phyloP scores from a whole-genome alignment of 169 alveolate genomes.

The Neospora caninum region DNA sequence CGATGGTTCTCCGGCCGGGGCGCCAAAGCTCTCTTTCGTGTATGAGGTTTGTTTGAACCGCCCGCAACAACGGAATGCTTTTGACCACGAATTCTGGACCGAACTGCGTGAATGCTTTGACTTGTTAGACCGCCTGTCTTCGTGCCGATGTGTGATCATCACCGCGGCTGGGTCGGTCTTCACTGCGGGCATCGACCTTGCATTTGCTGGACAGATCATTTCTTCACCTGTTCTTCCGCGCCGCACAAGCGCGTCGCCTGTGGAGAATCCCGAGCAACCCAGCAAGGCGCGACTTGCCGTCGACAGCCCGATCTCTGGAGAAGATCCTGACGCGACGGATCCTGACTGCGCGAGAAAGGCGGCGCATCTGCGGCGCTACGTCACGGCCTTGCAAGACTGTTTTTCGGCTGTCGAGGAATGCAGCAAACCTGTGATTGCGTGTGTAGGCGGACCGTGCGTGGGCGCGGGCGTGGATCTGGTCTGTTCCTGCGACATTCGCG shows the following conservation, averaged over 20 bases:
- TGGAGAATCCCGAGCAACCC: background rate
- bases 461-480: conserved; percentile 81
- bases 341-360: background rate
- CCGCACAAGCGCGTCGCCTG: background rate
- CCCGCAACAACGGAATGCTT: conserved; percentile 74
- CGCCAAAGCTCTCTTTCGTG: background rate
- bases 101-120: conserved; percentile 65
- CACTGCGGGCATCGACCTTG: conserved; percentile 37
- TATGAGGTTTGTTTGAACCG: conserved; percentile 66
- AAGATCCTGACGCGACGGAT: background rate
- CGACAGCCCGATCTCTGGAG: background rate
- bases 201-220: background rate
- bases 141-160: conserved; percentile 28
- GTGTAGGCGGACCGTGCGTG: conserved; percentile 72
- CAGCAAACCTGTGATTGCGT: conserved; percentile 81
- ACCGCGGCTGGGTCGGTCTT: conserved; percentile 49
- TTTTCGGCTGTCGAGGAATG: conserved; percentile 61
- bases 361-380: background rate
- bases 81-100: conserved; percentile 56
- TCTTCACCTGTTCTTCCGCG: background rate
- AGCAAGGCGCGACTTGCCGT: background rate
- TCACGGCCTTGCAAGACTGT: background rate
- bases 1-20: background rate
- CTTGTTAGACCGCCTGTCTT: conserved; percentile 16
- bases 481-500: conserved; percentile 78